Evolutionary conservation across 2,329 filamentous ascomycete genomes (phyloP), one percentile per base, ranked within the genome.

Genomic region (Fusarium cicatricum): DNA sequence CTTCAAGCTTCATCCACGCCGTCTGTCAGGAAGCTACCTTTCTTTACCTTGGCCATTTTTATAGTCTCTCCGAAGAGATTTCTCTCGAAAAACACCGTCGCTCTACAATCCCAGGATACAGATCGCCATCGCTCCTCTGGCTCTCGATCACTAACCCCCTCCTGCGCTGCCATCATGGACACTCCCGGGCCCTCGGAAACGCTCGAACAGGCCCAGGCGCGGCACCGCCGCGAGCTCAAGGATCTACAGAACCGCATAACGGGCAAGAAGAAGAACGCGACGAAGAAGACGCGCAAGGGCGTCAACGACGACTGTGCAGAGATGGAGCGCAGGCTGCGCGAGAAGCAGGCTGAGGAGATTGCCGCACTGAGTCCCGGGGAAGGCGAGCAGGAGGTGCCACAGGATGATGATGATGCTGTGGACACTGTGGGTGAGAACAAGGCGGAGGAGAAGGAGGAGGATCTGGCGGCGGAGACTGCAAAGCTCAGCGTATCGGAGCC

Each of bases 231-330:
- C 75, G 94, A 99, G 77, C 87, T 90, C 73, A 89, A 88, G 66
- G 94, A 98, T 58, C 82, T 99, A 21, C 91, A 96, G 74, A 84
- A 86, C 44, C 88, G 89, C 55, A 87, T 96, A 70, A 97, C 91
- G 5, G 92, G 90, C 77, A 98, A 97, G 83, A 99, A 97, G 82
- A 98, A 97, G 81, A 89, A 90, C 66, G 93, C 95, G 14, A 96
- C 90, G 40, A 99, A 98, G 78, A 92, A 87, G 85, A 93, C 83
- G 66, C 85, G 79, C 69, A 91, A 89, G 72, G 87, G 88, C 23
- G 80, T 94, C 70, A 91, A 90, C 34, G 82, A 89, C 46, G 90
- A 94, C 71, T 92, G 91, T 64, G 88, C 89, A 56, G 80, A 84
- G 47, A 79, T 92, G 62, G 90, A 94, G 73, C 79, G 84, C 8